Evolutionary conservation across 768 basidiomycete genomes (phyloP).

Genomic region (Hypholoma sublateritium): DNA sequence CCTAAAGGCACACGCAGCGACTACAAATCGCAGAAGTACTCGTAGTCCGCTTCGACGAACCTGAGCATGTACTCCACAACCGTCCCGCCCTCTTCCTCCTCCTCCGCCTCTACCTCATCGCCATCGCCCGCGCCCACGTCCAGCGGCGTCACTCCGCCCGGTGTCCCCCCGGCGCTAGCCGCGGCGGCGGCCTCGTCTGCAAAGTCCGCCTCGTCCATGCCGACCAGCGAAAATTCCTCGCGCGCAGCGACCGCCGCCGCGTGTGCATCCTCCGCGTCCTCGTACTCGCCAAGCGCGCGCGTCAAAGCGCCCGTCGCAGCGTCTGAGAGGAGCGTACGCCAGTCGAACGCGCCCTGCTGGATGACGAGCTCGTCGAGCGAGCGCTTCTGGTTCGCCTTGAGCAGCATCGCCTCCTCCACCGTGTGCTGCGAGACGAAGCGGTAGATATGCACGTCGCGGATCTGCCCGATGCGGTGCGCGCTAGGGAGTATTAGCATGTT

Average conservation of each 20-base stretch:
- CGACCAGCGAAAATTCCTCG: constrained; percentile 71
- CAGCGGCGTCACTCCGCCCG: background rate
- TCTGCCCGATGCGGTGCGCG: constrained; percentile 98
- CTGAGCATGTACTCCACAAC: constrained; percentile 85
- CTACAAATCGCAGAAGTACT: constrained; percentile 71
- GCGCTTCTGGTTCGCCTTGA: constrained; percentile 97
- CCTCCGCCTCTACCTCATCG: constrained; percentile 35
- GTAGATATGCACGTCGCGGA: constrained; percentile 94
- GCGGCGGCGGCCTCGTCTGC: constrained; percentile 31
- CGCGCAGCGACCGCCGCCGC: constrained; percentile 77
- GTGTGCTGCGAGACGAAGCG: constrained; percentile 89
- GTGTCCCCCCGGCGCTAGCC: background rate
- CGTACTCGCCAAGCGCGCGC: constrained; percentile 78
- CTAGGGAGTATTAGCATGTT: constrained; percentile 33
- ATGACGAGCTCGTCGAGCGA: constrained; percentile 89
- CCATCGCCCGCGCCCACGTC: constrained; percentile 21
- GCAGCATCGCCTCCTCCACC: constrained; percentile 94
- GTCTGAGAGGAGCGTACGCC: constrained; percentile 73
- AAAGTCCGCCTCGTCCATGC: constrained; percentile 82
- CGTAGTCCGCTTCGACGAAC: constrained; percentile 59
- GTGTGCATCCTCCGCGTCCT: constrained; percentile 84
- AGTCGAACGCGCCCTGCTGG: constrained; percentile 92
- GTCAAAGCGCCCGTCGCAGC: constrained; percentile 61
- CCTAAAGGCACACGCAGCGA: background rate
- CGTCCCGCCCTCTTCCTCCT: constrained; percentile 62